Conservation (phyloP, 805 yeast genomes). For the Yarrowia sp. region DNA sequence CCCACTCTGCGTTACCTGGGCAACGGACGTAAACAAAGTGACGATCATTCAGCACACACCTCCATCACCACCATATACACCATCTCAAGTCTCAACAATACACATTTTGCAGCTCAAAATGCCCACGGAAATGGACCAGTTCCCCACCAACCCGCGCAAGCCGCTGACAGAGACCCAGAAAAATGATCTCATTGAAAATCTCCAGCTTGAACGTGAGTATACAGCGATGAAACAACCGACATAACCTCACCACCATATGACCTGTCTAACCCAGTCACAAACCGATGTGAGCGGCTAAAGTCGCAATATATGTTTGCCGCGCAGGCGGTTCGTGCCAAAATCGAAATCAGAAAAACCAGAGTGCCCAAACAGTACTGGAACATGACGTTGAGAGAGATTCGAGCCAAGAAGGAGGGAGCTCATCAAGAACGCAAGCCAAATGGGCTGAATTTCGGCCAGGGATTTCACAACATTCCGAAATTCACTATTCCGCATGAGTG, state of each 20-base stretch:
- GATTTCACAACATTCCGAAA: conserved; percentile 10
- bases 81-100: too few relatives aligned
- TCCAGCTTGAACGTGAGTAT: conserved; percentile 43
- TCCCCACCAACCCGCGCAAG: conserved; percentile 25
- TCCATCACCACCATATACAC: too few relatives aligned
- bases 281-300: conserved; percentile 47
- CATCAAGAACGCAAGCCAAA: neutral
- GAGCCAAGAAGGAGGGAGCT: neutral
- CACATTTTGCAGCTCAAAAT: neutral
- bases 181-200: conserved; percentile 40
- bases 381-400: conserved; percentile 45
- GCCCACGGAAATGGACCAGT: conserved; percentile 36
- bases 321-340: conserved; percentile 50
- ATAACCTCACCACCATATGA: neutral
- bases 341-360: conserved; percentile 55
- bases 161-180: conserved; percentile 41
- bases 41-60: too few relatives aligned
- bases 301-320: conserved; percentile 47
- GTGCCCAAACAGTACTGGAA: conserved; percentile 59
- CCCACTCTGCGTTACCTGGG: neutral
- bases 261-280: conserved; percentile 45
- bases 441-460: conserved; percentile 4
- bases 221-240: neutral
- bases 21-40: conserved; percentile 21
- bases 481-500: conserved; percentile 34